Evolutionary conservation across 176 grass and related monocot genomes (phyloP).

Genomic region (Cenchrus fungigraminus): DNA sequence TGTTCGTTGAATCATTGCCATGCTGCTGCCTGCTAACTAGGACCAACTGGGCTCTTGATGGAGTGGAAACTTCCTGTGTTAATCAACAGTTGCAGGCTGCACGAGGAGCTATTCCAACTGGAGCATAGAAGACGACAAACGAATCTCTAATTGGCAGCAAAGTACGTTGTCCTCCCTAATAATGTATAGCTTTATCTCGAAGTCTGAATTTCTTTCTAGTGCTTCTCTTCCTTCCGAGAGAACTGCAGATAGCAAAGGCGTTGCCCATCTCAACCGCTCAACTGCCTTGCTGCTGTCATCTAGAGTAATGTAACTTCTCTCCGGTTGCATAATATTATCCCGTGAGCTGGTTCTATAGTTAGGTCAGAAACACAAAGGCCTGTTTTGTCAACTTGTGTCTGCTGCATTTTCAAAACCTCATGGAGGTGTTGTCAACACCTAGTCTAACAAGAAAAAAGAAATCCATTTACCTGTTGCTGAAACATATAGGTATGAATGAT

Average conservation of each 20-base stretch:
- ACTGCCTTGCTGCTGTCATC: neutral
- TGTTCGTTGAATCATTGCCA: neutral
- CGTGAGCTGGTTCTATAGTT: neutral
- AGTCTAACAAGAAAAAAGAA: neutral
- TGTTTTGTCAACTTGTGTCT: conserved; percentile 39
- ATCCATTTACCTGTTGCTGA: neutral
- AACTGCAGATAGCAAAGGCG: neutral
- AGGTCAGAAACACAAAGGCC: conserved; percentile 28
- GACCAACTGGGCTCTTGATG: conserved; percentile 14
- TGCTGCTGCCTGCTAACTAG: neutral
- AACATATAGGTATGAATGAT: neutral
- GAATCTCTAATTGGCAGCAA: neutral
- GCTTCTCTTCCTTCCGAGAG: neutral
- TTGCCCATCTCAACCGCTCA: neutral
- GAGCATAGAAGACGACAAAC: conserved; percentile 1
- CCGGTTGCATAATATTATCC: conserved; percentile 18
- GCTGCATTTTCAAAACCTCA: neutral
- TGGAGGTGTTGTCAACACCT: neutral
- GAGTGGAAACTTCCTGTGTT: conserved; percentile 8
- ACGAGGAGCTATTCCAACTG: neutral
- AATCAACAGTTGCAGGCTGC: conserved; percentile 1
- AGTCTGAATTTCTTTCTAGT: neutral
- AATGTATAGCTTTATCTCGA: neutral
- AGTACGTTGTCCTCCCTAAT: neutral
- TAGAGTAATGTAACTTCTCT: conserved; percentile 18